Conservation (phyloP, 495 filamentous ascomycete genomes). For the Aspergillus campestris region DNA sequence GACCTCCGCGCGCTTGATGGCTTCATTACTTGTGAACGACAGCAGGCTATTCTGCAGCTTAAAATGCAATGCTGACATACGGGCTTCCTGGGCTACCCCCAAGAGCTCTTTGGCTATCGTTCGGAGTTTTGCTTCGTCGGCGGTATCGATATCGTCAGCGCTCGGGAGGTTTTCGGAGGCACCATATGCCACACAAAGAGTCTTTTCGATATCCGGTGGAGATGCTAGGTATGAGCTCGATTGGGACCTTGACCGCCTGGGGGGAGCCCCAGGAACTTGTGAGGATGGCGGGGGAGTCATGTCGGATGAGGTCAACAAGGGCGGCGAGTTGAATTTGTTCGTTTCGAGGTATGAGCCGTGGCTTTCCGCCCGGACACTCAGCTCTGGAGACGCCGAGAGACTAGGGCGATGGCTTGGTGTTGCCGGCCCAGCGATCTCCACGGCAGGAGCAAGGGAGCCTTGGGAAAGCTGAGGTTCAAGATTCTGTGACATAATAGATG, state of each 20-base stretch:
- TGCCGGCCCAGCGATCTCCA: slow-evolving; percentile 30
- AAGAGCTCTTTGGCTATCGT: slow-evolving; percentile 49
- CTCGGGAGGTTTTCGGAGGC: slow-evolving; percentile 50
- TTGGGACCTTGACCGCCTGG: slow-evolving; percentile 27
- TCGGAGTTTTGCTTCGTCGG: slow-evolving; percentile 50
- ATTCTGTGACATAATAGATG: slow-evolving; percentile 31
- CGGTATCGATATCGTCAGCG: slow-evolving; percentile 54
- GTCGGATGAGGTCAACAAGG: slow-evolving; percentile 35
- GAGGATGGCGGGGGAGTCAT: slow-evolving; percentile 73
- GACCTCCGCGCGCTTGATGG: slow-evolving; percentile 78
- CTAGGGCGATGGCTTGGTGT: slow-evolving; percentile 28
- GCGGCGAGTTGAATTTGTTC: slow-evolving; percentile 29
- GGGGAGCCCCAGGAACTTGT: slow-evolving; percentile 45
- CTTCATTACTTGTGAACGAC: slow-evolving; percentile 76
- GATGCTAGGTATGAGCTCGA: slow-evolving; percentile 44
- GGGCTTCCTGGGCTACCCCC: slow-evolving; percentile 49
- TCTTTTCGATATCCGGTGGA: slow-evolving; percentile 49
- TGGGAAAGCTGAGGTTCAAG: slow-evolving; percentile 20
- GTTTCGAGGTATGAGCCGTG: slow-evolving; percentile 26
- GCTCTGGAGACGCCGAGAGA: slow-evolving; percentile 35
- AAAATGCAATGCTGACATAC: slow-evolving; percentile 81
- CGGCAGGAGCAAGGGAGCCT: slow-evolving; percentile 32
- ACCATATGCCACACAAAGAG: slow-evolving; percentile 41
- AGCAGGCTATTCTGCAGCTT: slow-evolving; percentile 87
- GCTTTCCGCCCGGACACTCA: slow-evolving; percentile 20